A percentile compares a stretch with the other conserved stretches of the same genome.
phyloP scores from a whole-genome alignment of 2,329 filamentous ascomycete species.

The Aspergillus felis region DNA sequence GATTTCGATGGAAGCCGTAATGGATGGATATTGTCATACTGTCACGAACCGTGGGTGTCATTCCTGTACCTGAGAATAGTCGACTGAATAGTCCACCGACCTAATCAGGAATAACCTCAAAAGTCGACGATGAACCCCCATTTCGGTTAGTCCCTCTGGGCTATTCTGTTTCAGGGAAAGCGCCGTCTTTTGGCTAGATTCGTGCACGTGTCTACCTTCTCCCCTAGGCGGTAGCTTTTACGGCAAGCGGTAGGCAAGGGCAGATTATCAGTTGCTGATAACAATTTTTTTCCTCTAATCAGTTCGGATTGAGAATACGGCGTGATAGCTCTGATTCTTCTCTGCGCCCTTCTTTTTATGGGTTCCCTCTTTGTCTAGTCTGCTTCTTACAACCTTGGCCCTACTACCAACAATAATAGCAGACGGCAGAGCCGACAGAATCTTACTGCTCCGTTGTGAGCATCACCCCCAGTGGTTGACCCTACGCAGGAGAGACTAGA shows the following conservation, averaged over 20 bases:
- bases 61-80: background rate
- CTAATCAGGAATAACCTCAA: background rate
- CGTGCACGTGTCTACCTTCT: background rate
- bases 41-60: background rate
- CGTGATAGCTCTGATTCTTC: background rate
- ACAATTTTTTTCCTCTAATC: constrained; percentile 25
- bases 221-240: constrained; percentile 15
- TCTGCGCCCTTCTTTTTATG: background rate
- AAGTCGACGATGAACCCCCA: background rate
- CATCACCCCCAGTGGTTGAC: background rate
- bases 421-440: background rate
- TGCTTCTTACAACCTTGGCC: background rate
- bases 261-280: constrained; percentile 21
- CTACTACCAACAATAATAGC: background rate
- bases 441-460: background rate
- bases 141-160: background rate
- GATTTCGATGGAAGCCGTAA: too few species aligned
- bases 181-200: background rate
- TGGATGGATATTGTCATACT: background rate
- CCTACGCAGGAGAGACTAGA: background rate
- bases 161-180: background rate
- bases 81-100: background rate
- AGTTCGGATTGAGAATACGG: background rate
- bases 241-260: constrained; percentile 12
- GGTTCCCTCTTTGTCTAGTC: background rate